Percentiles rank a stretch among this genome's conserved stretches.
phyloP scores from a whole-genome alignment of 352 stramenopile species.

The Phytophthora pistaciae region DNA sequence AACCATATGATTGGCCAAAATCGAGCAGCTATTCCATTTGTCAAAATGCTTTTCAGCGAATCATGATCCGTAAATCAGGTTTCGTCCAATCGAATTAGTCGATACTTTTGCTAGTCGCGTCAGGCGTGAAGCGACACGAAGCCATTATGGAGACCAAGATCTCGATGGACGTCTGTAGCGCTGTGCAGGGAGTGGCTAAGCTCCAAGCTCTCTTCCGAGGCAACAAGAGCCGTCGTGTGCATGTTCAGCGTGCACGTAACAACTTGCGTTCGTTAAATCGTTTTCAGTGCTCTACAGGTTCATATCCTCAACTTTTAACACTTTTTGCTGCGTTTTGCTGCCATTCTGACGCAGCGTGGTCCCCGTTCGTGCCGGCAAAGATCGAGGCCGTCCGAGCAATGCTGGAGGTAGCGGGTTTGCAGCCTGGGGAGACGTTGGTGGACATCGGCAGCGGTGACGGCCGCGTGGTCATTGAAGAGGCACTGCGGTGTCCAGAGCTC shows the following conservation, averaged over 20 bases:
- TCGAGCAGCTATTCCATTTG: neutral
- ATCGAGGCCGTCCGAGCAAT: constrained; percentile 65
- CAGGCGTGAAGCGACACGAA: constrained; percentile 2
- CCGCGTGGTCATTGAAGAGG: constrained; percentile 60
- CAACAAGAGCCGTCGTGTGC: constrained; percentile 54
- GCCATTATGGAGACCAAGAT: constrained; percentile 12
- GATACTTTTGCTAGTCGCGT: constrained; percentile 4
- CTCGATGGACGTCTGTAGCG: neutral
- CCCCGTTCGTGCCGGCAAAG: constrained; percentile 72
- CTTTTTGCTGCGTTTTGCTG: constrained; percentile 9
- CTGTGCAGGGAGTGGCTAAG: constrained; percentile 32
- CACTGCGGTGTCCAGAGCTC: constrained; percentile 28
- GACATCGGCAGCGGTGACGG: constrained; percentile 78
- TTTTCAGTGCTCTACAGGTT: neutral
- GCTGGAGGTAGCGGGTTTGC: constrained; percentile 48
- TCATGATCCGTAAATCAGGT: neutral
- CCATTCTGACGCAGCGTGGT: constrained; percentile 56
- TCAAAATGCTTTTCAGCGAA: neutral
- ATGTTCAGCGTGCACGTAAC: constrained; percentile 60
- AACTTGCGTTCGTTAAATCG: constrained; percentile 51
- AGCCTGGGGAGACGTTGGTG: constrained; percentile 54
- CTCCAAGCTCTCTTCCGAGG: constrained; percentile 72
- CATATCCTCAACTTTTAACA: neutral
- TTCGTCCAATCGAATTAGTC: constrained; percentile 5
- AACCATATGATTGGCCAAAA: constrained; percentile 12